phyloP scores from a whole-genome alignment of 306 rosid genomes.

The Citrullus mucosospermus region DNA sequence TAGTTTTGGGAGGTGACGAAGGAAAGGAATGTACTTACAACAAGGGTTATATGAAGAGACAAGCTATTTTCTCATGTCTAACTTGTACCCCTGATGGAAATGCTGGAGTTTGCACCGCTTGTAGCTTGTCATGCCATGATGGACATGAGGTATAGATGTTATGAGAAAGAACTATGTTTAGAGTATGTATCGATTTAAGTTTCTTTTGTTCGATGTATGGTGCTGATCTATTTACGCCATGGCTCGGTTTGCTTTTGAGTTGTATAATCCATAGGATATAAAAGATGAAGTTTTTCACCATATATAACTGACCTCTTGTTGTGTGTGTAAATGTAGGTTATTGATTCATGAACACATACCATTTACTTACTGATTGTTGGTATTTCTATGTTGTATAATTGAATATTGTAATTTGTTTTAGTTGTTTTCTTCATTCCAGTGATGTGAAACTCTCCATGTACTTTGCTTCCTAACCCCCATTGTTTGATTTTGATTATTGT shows the following conservation, averaged over 20 bases:
- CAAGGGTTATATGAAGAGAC: slow-evolving; percentile 91
- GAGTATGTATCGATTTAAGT: neutral
- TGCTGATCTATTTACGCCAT: neutral
- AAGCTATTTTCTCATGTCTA: slow-evolving; percentile 92
- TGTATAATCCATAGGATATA: neutral
- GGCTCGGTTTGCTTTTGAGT: neutral
- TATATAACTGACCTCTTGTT: neutral
- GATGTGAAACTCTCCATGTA: neutral
- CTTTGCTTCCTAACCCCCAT: neutral
- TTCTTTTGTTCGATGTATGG: neutral
- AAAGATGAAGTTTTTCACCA: neutral
- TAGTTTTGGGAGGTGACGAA: slow-evolving; percentile 93
- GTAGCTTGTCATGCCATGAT: slow-evolving; percentile 95
- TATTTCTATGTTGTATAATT: neutral
- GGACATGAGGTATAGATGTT: slow-evolving; percentile 70
- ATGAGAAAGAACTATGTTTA: neutral
- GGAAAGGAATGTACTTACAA: slow-evolving; percentile 92
- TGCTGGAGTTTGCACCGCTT: slow-evolving; percentile 99
- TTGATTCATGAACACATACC: neutral
- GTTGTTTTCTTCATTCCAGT: neutral
- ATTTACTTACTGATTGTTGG: neutral
- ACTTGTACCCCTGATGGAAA: slow-evolving; percentile 93
- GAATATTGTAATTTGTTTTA: neutral
- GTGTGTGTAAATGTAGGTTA: neutral
- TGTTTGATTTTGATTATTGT: neutral